These are phyloP conservation scores for Lactifluus pinguis DNA, from an alignment of 768 basidiomycete genomes.

Conservation along the genomic window DNA sequence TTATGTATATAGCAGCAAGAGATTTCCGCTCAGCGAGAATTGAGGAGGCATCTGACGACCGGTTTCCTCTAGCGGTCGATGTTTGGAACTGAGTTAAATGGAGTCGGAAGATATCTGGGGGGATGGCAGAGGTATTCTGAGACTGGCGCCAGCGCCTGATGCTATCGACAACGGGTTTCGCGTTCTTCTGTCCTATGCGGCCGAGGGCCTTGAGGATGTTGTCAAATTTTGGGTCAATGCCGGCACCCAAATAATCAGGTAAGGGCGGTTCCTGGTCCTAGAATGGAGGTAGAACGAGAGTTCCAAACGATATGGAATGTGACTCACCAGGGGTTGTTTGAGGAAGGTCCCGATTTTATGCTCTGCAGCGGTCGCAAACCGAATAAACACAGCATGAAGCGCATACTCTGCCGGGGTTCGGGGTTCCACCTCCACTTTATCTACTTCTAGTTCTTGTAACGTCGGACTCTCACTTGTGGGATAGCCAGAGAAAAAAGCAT, in stretches of 20 bases:
- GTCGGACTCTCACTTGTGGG: conserved; percentile 44
- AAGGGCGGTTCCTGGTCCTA: conserved; percentile 68
- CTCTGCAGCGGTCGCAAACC: conserved; percentile 75
- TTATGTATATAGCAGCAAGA: conserved; percentile 81
- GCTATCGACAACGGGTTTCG: conserved; percentile 77
- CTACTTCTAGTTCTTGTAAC: conserved; percentile 38
- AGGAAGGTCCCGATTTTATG: conserved; percentile 71
- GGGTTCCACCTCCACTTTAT: conserved; percentile 58
- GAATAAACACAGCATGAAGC: conserved; percentile 78
- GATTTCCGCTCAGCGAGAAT: conserved; percentile 63
- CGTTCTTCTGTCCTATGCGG: conserved; percentile 75
- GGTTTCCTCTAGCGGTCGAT: conserved; percentile 24
- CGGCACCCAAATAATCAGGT: conserved; percentile 56
- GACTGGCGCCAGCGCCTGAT: conserved; percentile 80
- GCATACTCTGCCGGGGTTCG: conserved; percentile 86
- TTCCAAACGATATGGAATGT: background rate
- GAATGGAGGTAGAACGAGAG: background rate
- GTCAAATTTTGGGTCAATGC: conserved; percentile 73
- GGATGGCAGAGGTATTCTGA: conserved; percentile 52
- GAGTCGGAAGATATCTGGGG: conserved; percentile 39
- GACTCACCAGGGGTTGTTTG: conserved; percentile 53
- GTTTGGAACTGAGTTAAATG: conserved; percentile 36
- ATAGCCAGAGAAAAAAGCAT: conserved; percentile 38
- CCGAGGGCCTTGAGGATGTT: conserved; percentile 77
- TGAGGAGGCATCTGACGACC: conserved; percentile 39